phyloP scores from a whole-genome alignment of 2,329 filamentous ascomycete genomes.

The Setomelanomma holmii region DNA sequence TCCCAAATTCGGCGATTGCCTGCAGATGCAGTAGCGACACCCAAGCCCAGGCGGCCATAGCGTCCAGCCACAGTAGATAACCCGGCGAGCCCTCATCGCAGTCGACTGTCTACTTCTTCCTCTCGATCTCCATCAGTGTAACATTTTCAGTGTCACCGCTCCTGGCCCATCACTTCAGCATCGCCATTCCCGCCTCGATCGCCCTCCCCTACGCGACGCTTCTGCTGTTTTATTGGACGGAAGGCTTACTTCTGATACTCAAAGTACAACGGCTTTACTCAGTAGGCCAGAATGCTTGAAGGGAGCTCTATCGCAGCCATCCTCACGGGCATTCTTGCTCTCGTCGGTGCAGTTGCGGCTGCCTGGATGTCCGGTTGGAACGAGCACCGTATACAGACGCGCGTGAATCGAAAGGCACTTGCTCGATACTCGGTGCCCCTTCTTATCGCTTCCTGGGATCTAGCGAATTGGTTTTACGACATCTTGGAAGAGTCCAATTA shows the following conservation, averaged over 20 bases:
- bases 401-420: slow-evolving; percentile 8
- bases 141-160: neutral
- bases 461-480: slow-evolving; percentile 12
- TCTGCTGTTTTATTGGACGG: neutral
- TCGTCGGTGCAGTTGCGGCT: neutral
- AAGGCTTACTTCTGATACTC: neutral
- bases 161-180: too few relatives aligned
- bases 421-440: slow-evolving; percentile 10
- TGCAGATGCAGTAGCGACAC: too few relatives aligned
- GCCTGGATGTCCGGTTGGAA: slow-evolving; percentile 10
- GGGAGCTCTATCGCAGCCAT: slow-evolving; percentile 8
- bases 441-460: slow-evolving; percentile 9
- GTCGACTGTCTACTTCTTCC: neutral
- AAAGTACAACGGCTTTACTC: neutral
- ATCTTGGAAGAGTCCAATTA: slow-evolving; percentile 9
- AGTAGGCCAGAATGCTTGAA: neutral
- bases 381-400: slow-evolving; percentile 4
- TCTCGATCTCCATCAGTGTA: neutral
- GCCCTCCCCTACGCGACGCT: neutral
- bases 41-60: neutral
- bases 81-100: too few relatives aligned
- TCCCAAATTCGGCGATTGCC: too few relatives aligned
- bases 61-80: neutral
- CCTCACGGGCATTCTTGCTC: slow-evolving; percentile 9
- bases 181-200: too few relatives aligned